Conservation (phyloP, 176 grass and related monocot genomes). For the Alopecurus myosuroides region DNA sequence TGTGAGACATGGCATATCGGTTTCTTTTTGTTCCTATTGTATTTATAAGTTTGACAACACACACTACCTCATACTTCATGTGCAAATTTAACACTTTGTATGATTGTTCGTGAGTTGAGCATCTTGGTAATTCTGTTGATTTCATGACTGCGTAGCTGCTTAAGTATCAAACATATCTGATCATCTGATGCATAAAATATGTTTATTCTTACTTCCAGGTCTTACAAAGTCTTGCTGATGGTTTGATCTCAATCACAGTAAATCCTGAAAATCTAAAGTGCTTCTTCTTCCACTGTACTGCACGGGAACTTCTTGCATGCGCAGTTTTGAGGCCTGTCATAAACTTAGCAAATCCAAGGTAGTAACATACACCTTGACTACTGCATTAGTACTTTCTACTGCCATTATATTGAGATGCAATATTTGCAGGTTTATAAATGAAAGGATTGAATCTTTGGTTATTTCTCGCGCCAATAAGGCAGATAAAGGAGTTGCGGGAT, state of each 20-base stretch:
- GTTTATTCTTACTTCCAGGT: slow-evolving; percentile 47
- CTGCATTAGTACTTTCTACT: slow-evolving; percentile 4
- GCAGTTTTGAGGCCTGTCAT: slow-evolving; percentile 81
- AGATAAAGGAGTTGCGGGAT: slow-evolving; percentile 47
- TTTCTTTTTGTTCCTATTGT: neutral
- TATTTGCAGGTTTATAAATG: slow-evolving; percentile 94
- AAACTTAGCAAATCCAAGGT: slow-evolving; percentile 95
- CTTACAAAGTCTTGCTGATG: slow-evolving; percentile 72
- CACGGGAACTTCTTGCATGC: slow-evolving; percentile 87
- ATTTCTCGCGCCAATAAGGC: slow-evolving; percentile 61
- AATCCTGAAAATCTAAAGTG: slow-evolving; percentile 76
- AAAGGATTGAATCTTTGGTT: slow-evolving; percentile 80
- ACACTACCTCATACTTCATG: neutral
- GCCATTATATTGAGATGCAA: slow-evolving; percentile 24
- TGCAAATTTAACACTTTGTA: neutral
- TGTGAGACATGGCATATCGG: neutral
- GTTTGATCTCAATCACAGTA: slow-evolving; percentile 62
- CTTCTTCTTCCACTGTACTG: slow-evolving; percentile 74
- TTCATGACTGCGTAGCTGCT: neutral
- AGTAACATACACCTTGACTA: slow-evolving; percentile 27
- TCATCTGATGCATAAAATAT: neutral
- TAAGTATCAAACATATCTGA: slow-evolving; percentile 14
- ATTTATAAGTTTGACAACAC: neutral
- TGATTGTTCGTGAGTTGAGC: slow-evolving; percentile 12
- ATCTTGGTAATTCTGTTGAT: neutral